These are phyloP conservation scores for Wickerhamiella vanderwaltii DNA, from an alignment of 805 yeast species.

Conservation along the genomic window DNA sequence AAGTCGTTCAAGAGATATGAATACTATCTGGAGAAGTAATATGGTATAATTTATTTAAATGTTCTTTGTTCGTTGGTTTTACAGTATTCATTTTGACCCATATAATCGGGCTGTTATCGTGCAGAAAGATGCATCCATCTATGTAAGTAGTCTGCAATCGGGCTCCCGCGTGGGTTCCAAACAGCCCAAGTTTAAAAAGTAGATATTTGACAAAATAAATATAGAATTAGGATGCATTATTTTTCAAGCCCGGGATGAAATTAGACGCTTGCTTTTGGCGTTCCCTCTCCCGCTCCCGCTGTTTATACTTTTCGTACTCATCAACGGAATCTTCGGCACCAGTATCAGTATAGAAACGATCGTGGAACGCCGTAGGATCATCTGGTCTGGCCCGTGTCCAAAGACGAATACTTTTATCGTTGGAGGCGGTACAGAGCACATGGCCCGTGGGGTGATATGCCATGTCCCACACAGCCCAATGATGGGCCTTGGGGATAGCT, in stretches of 20 bases:
- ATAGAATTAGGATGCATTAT: no score
- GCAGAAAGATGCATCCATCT: no score
- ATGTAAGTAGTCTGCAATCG: no score
- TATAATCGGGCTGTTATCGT: no score
- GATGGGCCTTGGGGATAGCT: conserved; percentile 81
- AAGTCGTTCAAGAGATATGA: no score
- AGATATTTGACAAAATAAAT: no score
- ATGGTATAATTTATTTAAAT: no score
- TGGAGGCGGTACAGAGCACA: conserved; percentile 79
- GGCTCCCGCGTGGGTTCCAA: no score
- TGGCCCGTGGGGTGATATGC: conserved; percentile 95
- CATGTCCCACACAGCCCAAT: conserved; percentile 76
- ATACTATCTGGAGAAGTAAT: no score
- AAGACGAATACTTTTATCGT: conserved; percentile 82
- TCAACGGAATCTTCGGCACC: conserved; percentile 35
- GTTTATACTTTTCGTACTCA: conserved; percentile 12
- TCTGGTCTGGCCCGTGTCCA: conserved; percentile 92
- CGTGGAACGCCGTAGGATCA: conserved; percentile 72
- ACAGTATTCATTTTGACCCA: no score
- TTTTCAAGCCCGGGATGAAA: conserved; percentile 3
- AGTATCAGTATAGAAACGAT: conserved; percentile 45
- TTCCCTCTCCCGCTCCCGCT: conserved; percentile 12
- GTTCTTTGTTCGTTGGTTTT: no score
- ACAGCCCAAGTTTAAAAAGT: no score
- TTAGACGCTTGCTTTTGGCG: conserved; percentile 14